A percentile compares a stretch with the other conserved stretches of the same genome.
phyloP scores from a whole-genome alignment of 306 rosid genomes.

The Dryas alaskensis region DNA sequence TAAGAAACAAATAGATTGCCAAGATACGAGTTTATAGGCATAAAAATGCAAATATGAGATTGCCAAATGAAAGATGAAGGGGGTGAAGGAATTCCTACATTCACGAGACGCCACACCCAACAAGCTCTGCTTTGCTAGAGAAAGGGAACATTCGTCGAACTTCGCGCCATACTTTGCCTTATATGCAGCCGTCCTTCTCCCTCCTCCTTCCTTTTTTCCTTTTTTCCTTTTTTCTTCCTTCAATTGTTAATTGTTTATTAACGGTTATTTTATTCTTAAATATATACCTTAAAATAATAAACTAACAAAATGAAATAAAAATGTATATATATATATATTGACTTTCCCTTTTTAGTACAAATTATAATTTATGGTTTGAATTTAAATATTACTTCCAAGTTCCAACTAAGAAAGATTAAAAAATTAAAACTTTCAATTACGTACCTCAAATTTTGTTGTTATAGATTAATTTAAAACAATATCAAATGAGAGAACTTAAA shows the following conservation, averaged over 20 bases:
- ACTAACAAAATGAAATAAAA: too few relatives aligned
- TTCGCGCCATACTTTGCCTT: conserved; percentile 31
- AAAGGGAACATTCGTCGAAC: conserved; percentile 10
- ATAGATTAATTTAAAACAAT: too few relatives aligned
- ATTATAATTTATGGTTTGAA: too few relatives aligned
- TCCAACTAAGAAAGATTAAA: too few relatives aligned
- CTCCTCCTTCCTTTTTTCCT: neutral
- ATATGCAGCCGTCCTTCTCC: neutral
- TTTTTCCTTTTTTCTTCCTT: neutral
- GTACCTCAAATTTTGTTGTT: too few relatives aligned
- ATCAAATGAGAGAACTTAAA: too few relatives aligned
- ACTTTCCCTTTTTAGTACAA: too few relatives aligned
- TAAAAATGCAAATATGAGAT: neutral
- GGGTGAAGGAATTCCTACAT: conserved; percentile 4
- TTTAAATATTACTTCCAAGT: too few relatives aligned
- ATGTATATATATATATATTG: too few relatives aligned
- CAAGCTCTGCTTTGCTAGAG: conserved; percentile 4
- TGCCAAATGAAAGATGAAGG: neutral
- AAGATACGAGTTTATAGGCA: neutral
- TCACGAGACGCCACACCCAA: conserved; percentile 20
- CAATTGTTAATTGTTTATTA: neutral
- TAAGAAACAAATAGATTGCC: neutral
- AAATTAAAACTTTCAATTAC: too few relatives aligned
- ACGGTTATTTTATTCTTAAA: neutral
- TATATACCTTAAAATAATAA: too few relatives aligned